Base-by-base conservation (phyloP, 2,329 filamentous ascomycete species). In the Monilinia laxa region DNA sequence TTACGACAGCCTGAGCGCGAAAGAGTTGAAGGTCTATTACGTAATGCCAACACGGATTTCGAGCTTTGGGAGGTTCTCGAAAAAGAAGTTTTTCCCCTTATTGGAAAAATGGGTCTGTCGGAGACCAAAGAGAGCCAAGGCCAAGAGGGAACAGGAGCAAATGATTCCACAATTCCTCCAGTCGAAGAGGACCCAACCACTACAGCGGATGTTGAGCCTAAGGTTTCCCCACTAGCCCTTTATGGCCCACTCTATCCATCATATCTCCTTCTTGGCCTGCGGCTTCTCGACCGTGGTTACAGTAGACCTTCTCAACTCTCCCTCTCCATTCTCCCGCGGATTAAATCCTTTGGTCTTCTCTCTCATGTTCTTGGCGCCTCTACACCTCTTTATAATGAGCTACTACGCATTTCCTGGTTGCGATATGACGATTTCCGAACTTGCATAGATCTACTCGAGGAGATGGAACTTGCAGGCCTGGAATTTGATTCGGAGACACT, bases 331-430 rank as follows among this genome's bases (percentile, higher is more conserved):
- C 80, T 93, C 0, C 89, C 90, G 0, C 83, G 84, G 10, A 80
- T 93, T 72, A 90, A 90, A 74, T 81, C 83, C 55, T 81, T 91
- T 0, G 90, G 90, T 1, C 82, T 90, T 1, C 84, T 85, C 1
- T 89, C 89, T 0, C 91, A 89, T 73, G 87, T 91, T 9, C 82
- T 94, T 0, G 90, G 90, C 58, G 88, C 86, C 7, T 87, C 87
- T 23, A 90, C 89, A 0, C 80, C 83, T 0, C 85, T 93, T 53
- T 93, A 91, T 80, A 88, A 90, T 74, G 81, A 85, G 59, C 81
- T 92, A 45, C 81, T 91, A 31, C 77, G 80, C 18, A 82, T 88
- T 28, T 80, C 86, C 65, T 91, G 88, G 85, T 76, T 79, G 45
- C 83, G 85, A 14, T 84, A 85, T 69, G 82, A 85, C 28, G 86